Evolutionary conservation across 169 alveolate genomes (phyloP).

Genomic region (Plasmodium knowlesi): DNA sequence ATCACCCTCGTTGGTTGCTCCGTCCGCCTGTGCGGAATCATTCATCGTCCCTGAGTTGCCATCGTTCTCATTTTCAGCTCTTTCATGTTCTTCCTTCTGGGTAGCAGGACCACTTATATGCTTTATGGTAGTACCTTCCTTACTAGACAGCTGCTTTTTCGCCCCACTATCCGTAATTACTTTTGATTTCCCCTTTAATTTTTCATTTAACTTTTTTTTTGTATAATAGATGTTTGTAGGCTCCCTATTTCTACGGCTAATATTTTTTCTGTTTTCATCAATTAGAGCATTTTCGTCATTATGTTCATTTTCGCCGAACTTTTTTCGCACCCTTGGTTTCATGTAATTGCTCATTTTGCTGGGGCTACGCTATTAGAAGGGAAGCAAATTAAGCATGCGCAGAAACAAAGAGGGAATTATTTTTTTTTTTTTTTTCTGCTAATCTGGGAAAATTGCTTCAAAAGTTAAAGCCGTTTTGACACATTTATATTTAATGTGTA

Average conservation of each 20-base stretch:
- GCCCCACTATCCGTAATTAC: background rate
- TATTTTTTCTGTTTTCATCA: conserved; percentile 56
- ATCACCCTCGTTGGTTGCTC: conserved; percentile 15
- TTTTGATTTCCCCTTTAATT: background rate
- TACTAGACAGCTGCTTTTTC: conserved; percentile 2
- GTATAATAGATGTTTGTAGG: conserved; percentile 2
- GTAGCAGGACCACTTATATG: background rate
- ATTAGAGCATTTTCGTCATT: conserved; percentile 38
- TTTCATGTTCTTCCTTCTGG: background rate
- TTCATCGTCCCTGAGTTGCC: background rate
- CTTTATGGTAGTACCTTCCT: background rate
- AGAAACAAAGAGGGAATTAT: background rate
- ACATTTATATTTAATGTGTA: background rate
- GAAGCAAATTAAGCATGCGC: background rate
- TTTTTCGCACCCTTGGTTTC: background rate
- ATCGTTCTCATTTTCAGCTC: background rate
- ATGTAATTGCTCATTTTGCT: conserved; percentile 21
- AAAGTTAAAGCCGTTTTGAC: background rate
- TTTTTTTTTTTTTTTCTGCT: background rate
- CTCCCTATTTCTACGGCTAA: conserved; percentile 24
- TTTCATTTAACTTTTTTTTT: conserved; percentile 27
- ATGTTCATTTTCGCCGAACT: conserved; percentile 42
- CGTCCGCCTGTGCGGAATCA: background rate
- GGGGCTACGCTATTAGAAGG: background rate
- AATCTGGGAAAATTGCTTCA: background rate